phyloP scores from a whole-genome alignment of 2,329 filamentous ascomycete species.

The Corniculantispora saksenae region DNA sequence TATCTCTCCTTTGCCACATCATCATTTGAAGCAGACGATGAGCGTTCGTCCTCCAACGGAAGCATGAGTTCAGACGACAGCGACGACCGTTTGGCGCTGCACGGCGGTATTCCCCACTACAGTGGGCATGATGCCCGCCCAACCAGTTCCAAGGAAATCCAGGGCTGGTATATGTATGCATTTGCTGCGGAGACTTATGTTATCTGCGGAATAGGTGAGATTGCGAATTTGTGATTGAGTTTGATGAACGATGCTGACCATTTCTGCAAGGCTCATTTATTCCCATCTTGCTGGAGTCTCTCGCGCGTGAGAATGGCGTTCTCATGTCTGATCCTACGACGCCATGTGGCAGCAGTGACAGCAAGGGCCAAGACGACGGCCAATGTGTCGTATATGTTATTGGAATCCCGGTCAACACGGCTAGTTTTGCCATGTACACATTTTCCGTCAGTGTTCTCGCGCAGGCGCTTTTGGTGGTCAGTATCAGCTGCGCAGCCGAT shows the following conservation, averaged over 20 bases:
- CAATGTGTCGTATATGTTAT: slow-evolving; percentile 84
- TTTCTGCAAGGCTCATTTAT: slow-evolving; percentile 88
- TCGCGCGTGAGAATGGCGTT: slow-evolving; percentile 89
- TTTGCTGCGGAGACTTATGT: slow-evolving; percentile 97
- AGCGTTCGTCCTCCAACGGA: slow-evolving; percentile 52
- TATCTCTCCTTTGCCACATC: slow-evolving; percentile 59
- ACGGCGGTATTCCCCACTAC: slow-evolving; percentile 56
- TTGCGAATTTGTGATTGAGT: background rate
- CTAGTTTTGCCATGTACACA: slow-evolving; percentile 97
- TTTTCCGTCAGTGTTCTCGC: slow-evolving; percentile 90
- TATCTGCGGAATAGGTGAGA: slow-evolving; percentile 74
- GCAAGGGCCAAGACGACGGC: slow-evolving; percentile 50
- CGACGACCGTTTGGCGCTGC: slow-evolving; percentile 36
- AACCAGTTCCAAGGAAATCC: slow-evolving; percentile 83
- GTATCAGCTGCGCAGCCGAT: slow-evolving; percentile 93
- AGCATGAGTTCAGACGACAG: slow-evolving; percentile 42
- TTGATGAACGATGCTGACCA: slow-evolving; percentile 3
- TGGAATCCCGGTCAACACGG: slow-evolving; percentile 87
- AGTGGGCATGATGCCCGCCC: slow-evolving; percentile 83
- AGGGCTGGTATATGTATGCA: slow-evolving; percentile 94
- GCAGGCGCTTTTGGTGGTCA: slow-evolving; percentile 88
- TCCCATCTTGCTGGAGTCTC: slow-evolving; percentile 89
- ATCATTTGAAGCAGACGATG: slow-evolving; percentile 70
- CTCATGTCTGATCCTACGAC: slow-evolving; percentile 74
- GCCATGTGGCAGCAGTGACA: slow-evolving; percentile 70